Evolutionary conservation across 192 early-diverging fungal genomes (phyloP).

Genomic region (Physocladia obscura): DNA sequence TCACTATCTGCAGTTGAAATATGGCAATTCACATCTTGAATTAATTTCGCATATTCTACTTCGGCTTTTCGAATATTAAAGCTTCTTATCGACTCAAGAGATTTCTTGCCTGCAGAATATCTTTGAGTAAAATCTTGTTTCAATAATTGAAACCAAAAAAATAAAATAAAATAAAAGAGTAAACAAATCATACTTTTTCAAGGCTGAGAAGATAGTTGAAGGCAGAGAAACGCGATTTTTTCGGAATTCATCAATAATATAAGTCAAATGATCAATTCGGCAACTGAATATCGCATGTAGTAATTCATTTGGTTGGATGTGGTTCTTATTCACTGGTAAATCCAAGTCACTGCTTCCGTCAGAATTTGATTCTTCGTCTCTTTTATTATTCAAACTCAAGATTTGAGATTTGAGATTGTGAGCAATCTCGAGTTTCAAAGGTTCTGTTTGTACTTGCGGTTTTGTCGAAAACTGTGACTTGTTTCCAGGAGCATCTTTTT

Average conservation of each 20-base stretch:
- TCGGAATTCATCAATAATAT: not conserved
- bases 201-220: not conserved
- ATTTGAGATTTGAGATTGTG: not conserved
- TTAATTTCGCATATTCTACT: slow-evolving; percentile 23
- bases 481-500: too few species aligned
- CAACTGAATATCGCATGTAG: not conserved
- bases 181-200: too few species aligned
- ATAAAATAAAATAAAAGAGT: too few species aligned
- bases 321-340: not conserved
- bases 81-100: not conserved
- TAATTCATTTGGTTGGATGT: not conserved
- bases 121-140: not conserved
- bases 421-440: not conserved
- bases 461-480: too few species aligned
- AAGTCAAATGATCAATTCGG: not conserved
- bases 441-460: too few species aligned
- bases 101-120: not conserved
- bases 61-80: slow-evolving; percentile 13
- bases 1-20: not conserved
- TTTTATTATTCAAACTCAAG: not conserved
- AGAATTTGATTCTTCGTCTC: not conserved
- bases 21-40: not conserved
- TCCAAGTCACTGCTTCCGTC: too few species aligned
- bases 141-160: too few species aligned
- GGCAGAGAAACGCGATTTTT: not conserved